Conservation (phyloP, 306 rosid genomes). For the Begonia masoniana region DNA sequence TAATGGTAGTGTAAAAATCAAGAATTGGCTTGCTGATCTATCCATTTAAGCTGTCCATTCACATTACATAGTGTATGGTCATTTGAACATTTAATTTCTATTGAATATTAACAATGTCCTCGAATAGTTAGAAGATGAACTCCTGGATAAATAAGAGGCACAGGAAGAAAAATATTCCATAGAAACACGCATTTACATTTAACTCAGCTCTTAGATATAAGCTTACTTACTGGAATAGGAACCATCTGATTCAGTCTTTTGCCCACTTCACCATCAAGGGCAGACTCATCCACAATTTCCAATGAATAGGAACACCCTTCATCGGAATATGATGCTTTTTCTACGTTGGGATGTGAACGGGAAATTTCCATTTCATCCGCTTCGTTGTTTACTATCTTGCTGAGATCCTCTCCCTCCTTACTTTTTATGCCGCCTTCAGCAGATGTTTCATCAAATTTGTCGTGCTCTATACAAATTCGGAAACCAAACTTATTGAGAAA, state of each 20-base stretch:
- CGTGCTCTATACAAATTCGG: constrained; percentile 25
- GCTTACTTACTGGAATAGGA: constrained; percentile 70
- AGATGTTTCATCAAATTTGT: constrained; percentile 20
- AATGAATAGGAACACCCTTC: constrained; percentile 31
- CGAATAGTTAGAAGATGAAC: no score
- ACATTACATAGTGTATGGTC: no score
- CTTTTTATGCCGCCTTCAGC: constrained; percentile 18
- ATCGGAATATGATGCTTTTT: constrained; percentile 19
- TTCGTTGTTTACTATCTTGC: constrained; percentile 2
- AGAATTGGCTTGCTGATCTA: no score
- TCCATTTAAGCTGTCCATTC: no score
- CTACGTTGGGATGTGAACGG: constrained; percentile 23
- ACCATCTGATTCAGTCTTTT: constrained; percentile 75
- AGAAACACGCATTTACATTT: no score
- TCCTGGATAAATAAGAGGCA: no score
- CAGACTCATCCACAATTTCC: constrained; percentile 68
- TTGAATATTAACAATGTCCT: no score
- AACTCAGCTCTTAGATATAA: no score
- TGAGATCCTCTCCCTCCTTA: constrained; percentile 16
- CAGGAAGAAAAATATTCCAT: no score
- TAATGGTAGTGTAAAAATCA: no score
- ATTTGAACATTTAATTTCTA: no score
- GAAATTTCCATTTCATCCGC: constrained; percentile 15
- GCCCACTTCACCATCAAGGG: constrained; percentile 90
- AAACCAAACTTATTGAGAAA: constrained; percentile 6